Conservation (phyloP, 164 flowering plant genomes). For the Umbellularia californica region DNA sequence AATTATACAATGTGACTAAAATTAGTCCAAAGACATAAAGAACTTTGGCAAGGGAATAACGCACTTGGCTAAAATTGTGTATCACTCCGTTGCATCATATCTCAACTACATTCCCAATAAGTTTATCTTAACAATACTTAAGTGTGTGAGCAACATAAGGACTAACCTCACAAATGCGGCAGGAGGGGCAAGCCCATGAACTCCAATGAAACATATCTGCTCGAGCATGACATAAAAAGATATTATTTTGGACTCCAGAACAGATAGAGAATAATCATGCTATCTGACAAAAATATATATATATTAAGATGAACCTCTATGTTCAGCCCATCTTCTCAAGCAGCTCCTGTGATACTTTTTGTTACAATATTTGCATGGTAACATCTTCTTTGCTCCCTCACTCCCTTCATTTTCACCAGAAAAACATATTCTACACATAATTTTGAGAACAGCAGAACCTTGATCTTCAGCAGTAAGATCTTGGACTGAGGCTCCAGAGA, state of each 20-base stretch:
- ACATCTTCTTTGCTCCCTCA: conserved; percentile 83
- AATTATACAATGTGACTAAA: too few relatives aligned
- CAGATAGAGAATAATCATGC: neutral
- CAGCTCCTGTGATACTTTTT: conserved; percentile 93
- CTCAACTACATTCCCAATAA: too few relatives aligned
- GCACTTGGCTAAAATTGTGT: too few relatives aligned
- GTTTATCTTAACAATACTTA: too few relatives aligned
- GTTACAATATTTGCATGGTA: conserved; percentile 76
- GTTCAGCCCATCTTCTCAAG: conserved; percentile 75
- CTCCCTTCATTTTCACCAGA: conserved; percentile 86
- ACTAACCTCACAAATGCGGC: conserved; percentile 89
- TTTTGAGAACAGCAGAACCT: conserved; percentile 47
- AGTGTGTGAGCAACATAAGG: neutral
- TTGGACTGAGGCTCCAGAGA: conserved; percentile 9
- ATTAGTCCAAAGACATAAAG: too few relatives aligned
- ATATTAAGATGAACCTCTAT: conserved; percentile 56
- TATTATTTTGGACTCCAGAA: neutral
- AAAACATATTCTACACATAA: conserved; percentile 83
- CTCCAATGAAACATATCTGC: conserved; percentile 97
- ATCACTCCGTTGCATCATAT: too few relatives aligned
- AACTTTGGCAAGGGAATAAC: too few relatives aligned
- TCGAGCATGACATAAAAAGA: conserved; percentile 5
- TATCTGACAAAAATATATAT: neutral
- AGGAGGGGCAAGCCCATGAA: conserved; percentile 94
- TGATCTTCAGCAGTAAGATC: conserved; percentile 26